These are phyloP conservation scores for Colletotrichum navitas DNA, from an alignment of 2,329 filamentous ascomycete genomes.

Conservation along the genomic window DNA sequence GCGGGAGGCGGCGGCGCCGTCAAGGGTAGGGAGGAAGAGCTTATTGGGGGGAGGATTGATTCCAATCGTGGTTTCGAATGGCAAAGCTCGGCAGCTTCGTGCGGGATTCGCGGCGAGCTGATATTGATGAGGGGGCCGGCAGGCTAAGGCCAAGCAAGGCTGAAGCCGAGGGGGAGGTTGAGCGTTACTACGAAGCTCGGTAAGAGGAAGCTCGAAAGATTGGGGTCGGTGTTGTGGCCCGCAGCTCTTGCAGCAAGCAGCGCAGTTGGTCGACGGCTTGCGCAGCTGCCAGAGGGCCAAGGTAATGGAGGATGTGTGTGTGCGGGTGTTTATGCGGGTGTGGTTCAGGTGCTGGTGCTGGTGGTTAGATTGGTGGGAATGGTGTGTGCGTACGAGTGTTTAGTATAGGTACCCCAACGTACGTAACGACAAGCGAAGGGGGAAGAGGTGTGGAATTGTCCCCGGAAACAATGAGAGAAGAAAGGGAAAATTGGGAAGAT, in stretches of 20 bases:
- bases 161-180: conserved; percentile 10
- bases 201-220: conserved; percentile 26
- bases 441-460: not conserved
- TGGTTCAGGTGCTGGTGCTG: not conserved
- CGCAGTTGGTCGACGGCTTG: conserved; percentile 14
- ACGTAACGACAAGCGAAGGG: conserved; percentile 1
- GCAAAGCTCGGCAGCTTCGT: conserved; percentile 39
- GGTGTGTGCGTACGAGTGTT: not conserved
- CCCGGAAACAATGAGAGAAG: conserved; percentile 7
- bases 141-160: conserved; percentile 17
- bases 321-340: not conserved
- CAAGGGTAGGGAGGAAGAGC: conserved; percentile 1
- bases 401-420: not conserved
- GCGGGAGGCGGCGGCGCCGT: not conserved
- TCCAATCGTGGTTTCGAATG: conserved; percentile 27
- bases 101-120: conserved; percentile 14
- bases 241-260: conserved; percentile 39
- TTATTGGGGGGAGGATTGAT: conserved; percentile 5
- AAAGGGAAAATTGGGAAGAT: conserved; percentile 10
- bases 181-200: conserved; percentile 29
- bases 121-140: conserved; percentile 17
- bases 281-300: conserved; percentile 28
- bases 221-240: conserved; percentile 15
- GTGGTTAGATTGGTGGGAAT: not conserved
- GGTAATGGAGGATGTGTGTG: not conserved